Evolutionary conservation across 805 yeast genomes (phyloP), one percentile per base, ranked within the genome.

Genomic region (Hanseniaspora guilliermondii): DNA sequence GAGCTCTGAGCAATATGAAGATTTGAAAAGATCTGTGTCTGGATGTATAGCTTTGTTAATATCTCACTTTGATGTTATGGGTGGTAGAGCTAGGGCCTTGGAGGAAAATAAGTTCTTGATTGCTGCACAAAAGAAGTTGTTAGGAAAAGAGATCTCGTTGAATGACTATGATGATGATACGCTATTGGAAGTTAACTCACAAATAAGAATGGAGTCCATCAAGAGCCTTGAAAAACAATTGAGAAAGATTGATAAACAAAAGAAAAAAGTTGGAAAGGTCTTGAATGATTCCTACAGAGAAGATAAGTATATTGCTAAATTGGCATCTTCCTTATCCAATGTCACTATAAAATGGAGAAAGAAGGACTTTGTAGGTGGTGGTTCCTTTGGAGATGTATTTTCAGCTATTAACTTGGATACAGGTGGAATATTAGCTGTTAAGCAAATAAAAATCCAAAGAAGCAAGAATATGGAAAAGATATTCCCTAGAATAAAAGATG

Each of bases 11-110:
- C 88, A 87, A 62, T 93, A 89, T 64, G 70, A 76, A 56, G 68
- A 74, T 38, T 70, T 93, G 59, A 82, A 88, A 60, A 75, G 78
- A 50, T 87, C 87, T 63, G 96, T 93, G 46, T 94, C 97, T 0
- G 85, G 95, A 1, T 88, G 97, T 68, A 87, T 93, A 88, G 82
- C 97, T 1, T 72, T 93, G 50, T 73, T 93, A 57, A 91, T 93
- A 58, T 87, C 96, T 0, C 97, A 93, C 69, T 93, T 93, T 64
- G 98, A 93, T 69, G 88, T 93, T 52, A 93, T 91, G 96, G 97
- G 97, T 48, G 97, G 97, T 0, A 76, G 97, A 62, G 85, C 96
- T 1, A 83, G 65, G 75, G 79, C 74, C 67, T 77, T 61, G 54
- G 58, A 77, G 65, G 68, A 76, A 71, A 80, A 79, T 52, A 82